Evolutionary conservation across 192 early-diverging fungal species (phyloP).

Genomic region (Allomyces macrogynus): DNA sequence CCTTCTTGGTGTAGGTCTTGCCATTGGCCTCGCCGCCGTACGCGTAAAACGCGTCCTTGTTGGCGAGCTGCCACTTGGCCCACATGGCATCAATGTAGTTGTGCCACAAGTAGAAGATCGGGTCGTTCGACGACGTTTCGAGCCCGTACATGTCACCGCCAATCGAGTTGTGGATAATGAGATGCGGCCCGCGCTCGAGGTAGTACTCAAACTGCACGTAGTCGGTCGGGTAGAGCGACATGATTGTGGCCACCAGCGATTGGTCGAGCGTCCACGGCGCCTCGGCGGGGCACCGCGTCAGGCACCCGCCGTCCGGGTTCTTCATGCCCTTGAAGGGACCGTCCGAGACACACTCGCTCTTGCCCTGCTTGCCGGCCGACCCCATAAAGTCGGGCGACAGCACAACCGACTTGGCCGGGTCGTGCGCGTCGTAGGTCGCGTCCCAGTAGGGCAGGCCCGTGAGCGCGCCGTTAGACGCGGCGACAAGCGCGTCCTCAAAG

Average conservation of each 20-base stretch:
- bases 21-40: neutral
- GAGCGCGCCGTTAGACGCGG: neutral
- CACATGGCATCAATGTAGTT: slow-evolving; percentile 19
- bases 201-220: slow-evolving; percentile 1
- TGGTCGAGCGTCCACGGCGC: neutral
- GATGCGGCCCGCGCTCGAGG: slow-evolving; percentile 11
- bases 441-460: neutral
- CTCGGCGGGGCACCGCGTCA: neutral
- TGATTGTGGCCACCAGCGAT: neutral
- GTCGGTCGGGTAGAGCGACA: neutral
- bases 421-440: neutral
- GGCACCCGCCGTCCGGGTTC: neutral
- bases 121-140: slow-evolving; percentile 14
- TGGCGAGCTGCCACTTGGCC: slow-evolving; percentile 10
- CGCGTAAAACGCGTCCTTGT: neutral
- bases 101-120: slow-evolving; percentile 25
- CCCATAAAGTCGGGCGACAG: neutral
- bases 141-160: slow-evolving; percentile 10
- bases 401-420: neutral
- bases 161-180: slow-evolving; percentile 8
- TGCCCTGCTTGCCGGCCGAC: neutral
- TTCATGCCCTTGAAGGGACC: neutral
- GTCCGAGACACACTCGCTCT: neutral
- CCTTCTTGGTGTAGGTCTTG: neutral
- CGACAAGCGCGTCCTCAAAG: neutral